Conservation (phyloP, 495 filamentous ascomycete genomes). For the Aspergillus coremiiformis region DNA sequence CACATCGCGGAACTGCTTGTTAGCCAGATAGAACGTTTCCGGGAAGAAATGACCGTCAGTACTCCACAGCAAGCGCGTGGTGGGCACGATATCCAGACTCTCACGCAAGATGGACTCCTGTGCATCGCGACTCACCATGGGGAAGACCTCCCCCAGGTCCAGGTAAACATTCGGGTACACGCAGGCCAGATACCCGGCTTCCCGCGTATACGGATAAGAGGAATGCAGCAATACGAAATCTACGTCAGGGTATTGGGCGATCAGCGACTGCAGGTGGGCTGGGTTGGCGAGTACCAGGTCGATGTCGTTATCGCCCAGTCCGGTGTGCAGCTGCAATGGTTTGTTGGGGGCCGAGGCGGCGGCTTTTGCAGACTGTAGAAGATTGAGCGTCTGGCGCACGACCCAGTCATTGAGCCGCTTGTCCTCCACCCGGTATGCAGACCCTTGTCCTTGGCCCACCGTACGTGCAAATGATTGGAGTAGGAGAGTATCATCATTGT, state of each 20-base stretch:
- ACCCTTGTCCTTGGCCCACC: constrained; percentile 16
- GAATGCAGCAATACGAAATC: constrained; percentile 78
- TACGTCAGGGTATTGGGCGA: constrained; percentile 58
- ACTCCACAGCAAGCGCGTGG: constrained; percentile 74
- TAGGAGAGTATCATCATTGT: constrained; percentile 13
- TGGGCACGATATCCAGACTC: constrained; percentile 68
- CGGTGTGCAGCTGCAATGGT: constrained; percentile 82
- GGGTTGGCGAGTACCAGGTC: constrained; percentile 63
- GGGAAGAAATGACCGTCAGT: constrained; percentile 80
- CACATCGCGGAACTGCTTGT: constrained; percentile 68
- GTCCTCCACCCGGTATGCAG: constrained; percentile 50
- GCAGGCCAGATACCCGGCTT: constrained; percentile 73
- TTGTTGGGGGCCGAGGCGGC: constrained; percentile 39
- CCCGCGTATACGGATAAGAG: constrained; percentile 75
- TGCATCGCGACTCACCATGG: constrained; percentile 69
- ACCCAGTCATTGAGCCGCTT: constrained; percentile 59
- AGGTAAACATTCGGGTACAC: constrained; percentile 79
- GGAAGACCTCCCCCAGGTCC: constrained; percentile 83
- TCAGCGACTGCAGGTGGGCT: constrained; percentile 67
- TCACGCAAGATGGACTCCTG: constrained; percentile 68
- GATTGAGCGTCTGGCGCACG: constrained; percentile 45
- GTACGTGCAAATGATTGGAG: constrained; percentile 29
- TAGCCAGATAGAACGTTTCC: constrained; percentile 74
- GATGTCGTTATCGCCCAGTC: constrained; percentile 80
- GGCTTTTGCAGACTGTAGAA: constrained; percentile 14